Evolutionary conservation across 1,284 basidiomycete genomes (phyloP).

Genomic region (Trametes sp.): DNA sequence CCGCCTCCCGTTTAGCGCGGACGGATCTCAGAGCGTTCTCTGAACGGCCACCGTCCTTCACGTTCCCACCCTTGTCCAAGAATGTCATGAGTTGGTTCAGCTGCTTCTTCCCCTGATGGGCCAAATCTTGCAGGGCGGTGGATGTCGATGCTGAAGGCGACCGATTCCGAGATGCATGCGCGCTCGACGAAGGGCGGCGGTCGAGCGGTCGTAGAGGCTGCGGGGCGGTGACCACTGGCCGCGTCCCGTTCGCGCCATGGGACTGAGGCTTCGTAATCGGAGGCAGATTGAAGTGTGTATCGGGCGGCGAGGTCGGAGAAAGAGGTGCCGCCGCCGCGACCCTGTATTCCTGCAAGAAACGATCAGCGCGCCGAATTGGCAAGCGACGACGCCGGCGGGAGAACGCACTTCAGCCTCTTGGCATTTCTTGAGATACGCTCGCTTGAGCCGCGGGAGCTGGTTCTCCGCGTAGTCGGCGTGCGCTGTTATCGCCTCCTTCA

Average conservation of each 20-base stretch:
- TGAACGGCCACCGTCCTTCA: constrained; percentile 66
- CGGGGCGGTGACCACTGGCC: constrained; percentile 64
- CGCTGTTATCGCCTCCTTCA: constrained; percentile 75
- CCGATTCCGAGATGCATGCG: constrained; percentile 63
- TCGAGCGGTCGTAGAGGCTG: constrained; percentile 76
- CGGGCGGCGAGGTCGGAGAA: constrained; percentile 34
- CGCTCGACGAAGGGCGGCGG: constrained; percentile 72
- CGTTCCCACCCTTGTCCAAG: constrained; percentile 71
- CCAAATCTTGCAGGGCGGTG: constrained; percentile 76
- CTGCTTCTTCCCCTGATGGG: constrained; percentile 83
- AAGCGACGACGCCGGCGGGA: neutral
- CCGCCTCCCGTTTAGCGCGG: constrained; percentile 87
- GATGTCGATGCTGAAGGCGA: constrained; percentile 67
- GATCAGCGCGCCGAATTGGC: neutral
- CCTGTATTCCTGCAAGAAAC: constrained; percentile 64
- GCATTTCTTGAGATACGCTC: constrained; percentile 80
- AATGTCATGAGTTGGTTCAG: constrained; percentile 80
- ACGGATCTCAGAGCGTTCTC: constrained; percentile 77
- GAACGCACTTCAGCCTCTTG: constrained; percentile 78
- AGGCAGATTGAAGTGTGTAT: constrained; percentile 35
- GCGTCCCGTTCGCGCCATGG: constrained; percentile 45
- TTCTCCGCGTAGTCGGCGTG: constrained; percentile 84
- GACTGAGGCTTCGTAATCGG: constrained; percentile 42
- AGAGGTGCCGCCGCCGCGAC: constrained; percentile 50
- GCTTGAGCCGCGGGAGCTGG: constrained; percentile 79